Conservation (phyloP, 2,329 filamentous ascomycete species). For the Incumbomyces lentus region DNA sequence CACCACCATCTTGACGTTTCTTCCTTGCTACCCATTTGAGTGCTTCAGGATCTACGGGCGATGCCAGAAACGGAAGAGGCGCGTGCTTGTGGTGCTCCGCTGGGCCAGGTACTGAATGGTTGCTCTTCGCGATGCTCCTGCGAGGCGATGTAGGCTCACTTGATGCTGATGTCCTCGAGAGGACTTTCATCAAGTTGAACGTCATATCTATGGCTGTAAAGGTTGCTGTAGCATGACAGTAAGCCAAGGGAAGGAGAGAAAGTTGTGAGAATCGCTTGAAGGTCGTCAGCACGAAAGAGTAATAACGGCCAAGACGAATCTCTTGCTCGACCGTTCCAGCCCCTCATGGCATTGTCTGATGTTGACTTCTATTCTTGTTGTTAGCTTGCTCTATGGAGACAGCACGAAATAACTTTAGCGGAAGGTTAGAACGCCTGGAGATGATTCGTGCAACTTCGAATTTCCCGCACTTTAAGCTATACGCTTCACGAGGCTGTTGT, state of each 20-base stretch:
- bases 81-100: constrained; percentile 3
- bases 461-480: too few relatives aligned
- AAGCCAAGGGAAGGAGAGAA: background rate
- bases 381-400: too few relatives aligned
- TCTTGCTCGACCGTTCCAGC: too few relatives aligned
- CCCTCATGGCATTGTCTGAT: too few relatives aligned
- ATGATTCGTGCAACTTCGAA: too few relatives aligned
- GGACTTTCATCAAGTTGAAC: background rate
- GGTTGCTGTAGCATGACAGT: background rate
- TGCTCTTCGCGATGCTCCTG: background rate
- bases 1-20: background rate
- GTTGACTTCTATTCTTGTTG: too few relatives aligned
- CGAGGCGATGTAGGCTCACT: background rate
- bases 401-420: too few relatives aligned
- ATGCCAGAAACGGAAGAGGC: constrained; percentile 4
- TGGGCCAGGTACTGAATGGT: background rate
- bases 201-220: background rate
- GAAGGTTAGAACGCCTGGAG: too few relatives aligned
- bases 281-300: too few relatives aligned
- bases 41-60: constrained; percentile 6
- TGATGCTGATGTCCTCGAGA: background rate
- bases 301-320: too few relatives aligned
- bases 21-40: constrained; percentile 1
- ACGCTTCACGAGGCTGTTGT: too few relatives aligned
- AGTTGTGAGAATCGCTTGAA: background rate